A percentile compares a stretch with the other conserved stretches of the same genome.
phyloP scores from a whole-genome alignment of 2,329 filamentous ascomycete genomes.

The Sporothrix mexicana region DNA sequence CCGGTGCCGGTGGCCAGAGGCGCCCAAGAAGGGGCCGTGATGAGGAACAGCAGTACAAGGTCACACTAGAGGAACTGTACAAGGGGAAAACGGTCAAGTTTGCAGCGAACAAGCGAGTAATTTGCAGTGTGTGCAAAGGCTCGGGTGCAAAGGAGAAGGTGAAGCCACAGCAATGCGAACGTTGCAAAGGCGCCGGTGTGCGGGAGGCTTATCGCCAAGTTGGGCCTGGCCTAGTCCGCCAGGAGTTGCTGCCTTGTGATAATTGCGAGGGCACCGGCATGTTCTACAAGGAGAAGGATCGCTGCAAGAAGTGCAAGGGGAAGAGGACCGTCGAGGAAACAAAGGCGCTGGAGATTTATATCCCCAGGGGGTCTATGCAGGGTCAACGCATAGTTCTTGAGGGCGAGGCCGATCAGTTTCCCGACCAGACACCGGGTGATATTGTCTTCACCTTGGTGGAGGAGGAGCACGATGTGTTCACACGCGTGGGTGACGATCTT shows the following conservation, averaged over 20 bases:
- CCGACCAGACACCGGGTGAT: slow-evolving; percentile 87
- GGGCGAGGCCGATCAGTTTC: slow-evolving; percentile 91
- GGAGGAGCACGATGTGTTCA: slow-evolving; percentile 79
- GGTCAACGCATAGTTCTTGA: slow-evolving; percentile 89
- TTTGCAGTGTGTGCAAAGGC: slow-evolving; percentile 87
- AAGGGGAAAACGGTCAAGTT: slow-evolving; percentile 99
- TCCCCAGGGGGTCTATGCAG: slow-evolving; percentile 83
- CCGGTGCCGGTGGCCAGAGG: slow-evolving; percentile 53
- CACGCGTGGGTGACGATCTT: slow-evolving; percentile 82
- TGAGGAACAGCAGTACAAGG: slow-evolving; percentile 89
- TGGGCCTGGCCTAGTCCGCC: slow-evolving; percentile 83
- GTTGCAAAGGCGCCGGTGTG: slow-evolving; percentile 80
- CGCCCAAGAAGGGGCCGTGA: slow-evolving; percentile 75
- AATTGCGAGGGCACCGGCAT: slow-evolving; percentile 85
- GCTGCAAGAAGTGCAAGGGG: slow-evolving; percentile 99
- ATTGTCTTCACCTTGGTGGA: slow-evolving; percentile 90
- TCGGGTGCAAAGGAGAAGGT: slow-evolving; percentile 90
- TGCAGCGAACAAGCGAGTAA: slow-evolving; percentile 89
- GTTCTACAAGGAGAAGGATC: slow-evolving; percentile 93
- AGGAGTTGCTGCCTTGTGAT: slow-evolving; percentile 78
- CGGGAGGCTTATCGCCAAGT: slow-evolving; percentile 81
- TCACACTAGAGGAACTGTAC: slow-evolving; percentile 92
- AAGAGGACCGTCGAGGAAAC: slow-evolving; percentile 84
- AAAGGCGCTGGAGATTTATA: slow-evolving; percentile 96
- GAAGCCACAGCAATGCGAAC: slow-evolving; percentile 80